These are phyloP conservation scores for Yamadazyma jaroonii DNA, from an alignment of 1,139 yeast genomes.

Conservation along the genomic window DNA sequence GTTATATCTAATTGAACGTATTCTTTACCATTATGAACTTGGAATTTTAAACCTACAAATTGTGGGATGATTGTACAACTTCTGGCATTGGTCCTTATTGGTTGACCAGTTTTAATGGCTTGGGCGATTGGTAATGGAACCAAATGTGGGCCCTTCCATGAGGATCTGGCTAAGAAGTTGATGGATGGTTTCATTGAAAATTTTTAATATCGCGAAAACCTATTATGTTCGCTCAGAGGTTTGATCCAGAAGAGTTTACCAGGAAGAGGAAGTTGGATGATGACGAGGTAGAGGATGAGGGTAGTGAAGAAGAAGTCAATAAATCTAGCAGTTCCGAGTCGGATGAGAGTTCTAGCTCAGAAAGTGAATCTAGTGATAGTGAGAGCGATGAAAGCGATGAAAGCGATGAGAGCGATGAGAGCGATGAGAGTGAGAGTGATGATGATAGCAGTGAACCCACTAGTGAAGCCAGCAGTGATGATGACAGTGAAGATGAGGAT, in stretches of 20 bases:
- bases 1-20: constrained; percentile 84
- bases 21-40: constrained; percentile 93
- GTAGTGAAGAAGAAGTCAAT: constrained; percentile 9
- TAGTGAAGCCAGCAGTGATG: constrained; percentile 10
- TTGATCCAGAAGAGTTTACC: constrained; percentile 46
- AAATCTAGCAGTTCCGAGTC: too few species aligned
- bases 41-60: constrained; percentile 90
- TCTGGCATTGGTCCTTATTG: constrained; percentile 92
- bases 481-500: constrained; percentile 10
- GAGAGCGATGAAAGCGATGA: constrained; percentile 7
- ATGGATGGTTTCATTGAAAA: constrained; percentile 56
- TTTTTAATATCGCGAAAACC: not conserved
- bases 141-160: constrained; percentile 92
- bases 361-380: constrained; percentile 4
- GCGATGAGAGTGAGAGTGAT: constrained; percentile 10
- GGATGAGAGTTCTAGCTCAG: not conserved
- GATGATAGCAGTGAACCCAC: not conserved
- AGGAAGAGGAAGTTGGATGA: constrained; percentile 14
- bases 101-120: constrained; percentile 76
- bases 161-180: constrained; percentile 58
- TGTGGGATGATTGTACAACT: constrained; percentile 92
- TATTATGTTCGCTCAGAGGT: constrained; percentile 63
- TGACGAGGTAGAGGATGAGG: constrained; percentile 9
- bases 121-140: constrained; percentile 90
- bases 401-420: constrained; percentile 8